phyloP scores from a whole-genome alignment of 805 yeast species.

The Pichia nanzhaoensis region DNA sequence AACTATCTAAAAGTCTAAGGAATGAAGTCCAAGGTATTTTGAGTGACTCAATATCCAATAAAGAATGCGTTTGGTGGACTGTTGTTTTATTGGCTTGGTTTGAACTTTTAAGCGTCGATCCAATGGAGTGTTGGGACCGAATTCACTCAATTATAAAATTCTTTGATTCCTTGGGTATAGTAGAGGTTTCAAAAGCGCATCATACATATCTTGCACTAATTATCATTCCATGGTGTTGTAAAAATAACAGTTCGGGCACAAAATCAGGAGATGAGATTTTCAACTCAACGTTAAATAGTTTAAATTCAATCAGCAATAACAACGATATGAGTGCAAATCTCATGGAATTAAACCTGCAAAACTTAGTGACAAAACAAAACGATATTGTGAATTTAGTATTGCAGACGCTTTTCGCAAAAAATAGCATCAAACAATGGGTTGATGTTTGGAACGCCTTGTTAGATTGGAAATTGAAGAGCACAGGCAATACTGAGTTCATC shows the following conservation, averaged over 20 bases:
- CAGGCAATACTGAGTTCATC: conserved; percentile 5
- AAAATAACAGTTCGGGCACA: background rate
- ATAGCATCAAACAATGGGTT: conserved; percentile 31
- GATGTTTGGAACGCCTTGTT: conserved; percentile 32
- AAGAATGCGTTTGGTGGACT: conserved; percentile 24
- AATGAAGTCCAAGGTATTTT: conserved; percentile 23
- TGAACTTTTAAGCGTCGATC: conserved; percentile 34
- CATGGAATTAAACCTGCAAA: no score
- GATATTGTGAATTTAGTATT: conserved; percentile 2
- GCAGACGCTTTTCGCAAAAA: conserved; percentile 18
- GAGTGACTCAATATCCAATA: background rate
- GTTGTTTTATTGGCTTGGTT: conserved; percentile 38
- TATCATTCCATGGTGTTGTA: conserved; percentile 9
- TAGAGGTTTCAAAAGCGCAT: conserved; percentile 1
- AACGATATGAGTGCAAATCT: no score
- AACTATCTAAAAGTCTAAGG: conserved; percentile 32
- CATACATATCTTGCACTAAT: background rate
- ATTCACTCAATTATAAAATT: conserved; percentile 32
- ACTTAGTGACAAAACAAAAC: background rate
- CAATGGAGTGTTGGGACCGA: conserved; percentile 34
- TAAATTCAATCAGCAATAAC: no score
- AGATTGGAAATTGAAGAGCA: conserved; percentile 5
- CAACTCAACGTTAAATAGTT: no score
- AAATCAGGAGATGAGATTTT: background rate
- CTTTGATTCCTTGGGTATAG: conserved; percentile 31